phyloP scores from a whole-genome alignment of 164 flowering plant genomes.

The Umbellularia californica region DNA sequence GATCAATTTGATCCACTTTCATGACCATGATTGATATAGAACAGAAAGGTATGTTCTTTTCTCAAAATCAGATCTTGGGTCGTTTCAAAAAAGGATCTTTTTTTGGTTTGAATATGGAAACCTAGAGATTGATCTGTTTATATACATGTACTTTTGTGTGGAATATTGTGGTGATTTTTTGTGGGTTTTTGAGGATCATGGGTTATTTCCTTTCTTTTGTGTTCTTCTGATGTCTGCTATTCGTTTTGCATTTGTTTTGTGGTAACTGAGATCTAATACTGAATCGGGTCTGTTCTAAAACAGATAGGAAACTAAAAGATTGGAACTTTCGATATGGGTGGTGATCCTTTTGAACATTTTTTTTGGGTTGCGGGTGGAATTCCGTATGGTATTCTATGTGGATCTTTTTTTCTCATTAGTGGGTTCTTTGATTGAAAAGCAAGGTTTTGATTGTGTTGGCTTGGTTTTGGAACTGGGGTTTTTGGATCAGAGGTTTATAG shows the following conservation, averaged over 20 bases:
- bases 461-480: background rate
- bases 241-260: background rate
- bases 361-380: too few species aligned
- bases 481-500: background rate
- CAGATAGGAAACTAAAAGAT: background rate
- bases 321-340: background rate
- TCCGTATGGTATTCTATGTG: background rate
- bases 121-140: background rate
- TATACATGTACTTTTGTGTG: background rate
- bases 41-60: conserved; percentile 8
- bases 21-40: conserved; percentile 15
- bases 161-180: too few species aligned
- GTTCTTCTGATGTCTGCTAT: too few species aligned
- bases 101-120: background rate
- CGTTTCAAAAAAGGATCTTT: background rate
- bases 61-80: background rate
- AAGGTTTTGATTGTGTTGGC: background rate
- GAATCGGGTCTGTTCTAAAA: background rate
- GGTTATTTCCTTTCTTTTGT: background rate
- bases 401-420: background rate
- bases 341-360: background rate
- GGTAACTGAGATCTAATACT: background rate
- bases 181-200: background rate
- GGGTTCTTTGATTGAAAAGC: background rate
- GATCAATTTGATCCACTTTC: background rate